A percentile compares a stretch with the other conserved stretches of the same genome.
Conservation (phyloP, 345 rosid species). For the Noccaea bulbosa region DNA sequence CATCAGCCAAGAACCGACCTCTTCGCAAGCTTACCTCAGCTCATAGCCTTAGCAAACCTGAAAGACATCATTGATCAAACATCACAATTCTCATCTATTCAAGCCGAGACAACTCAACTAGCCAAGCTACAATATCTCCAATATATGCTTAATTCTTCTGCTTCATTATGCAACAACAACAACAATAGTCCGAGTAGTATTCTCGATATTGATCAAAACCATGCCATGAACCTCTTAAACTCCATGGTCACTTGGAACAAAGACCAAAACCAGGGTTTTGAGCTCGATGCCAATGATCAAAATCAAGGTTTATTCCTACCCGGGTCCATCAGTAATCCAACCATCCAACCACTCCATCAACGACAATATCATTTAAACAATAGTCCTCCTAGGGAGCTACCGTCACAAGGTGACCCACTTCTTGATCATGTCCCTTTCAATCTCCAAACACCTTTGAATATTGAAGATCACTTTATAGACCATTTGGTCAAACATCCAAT, state of each 20-base stretch:
- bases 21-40: conserved; percentile 48
- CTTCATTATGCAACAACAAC: conserved; percentile 29
- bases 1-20: conserved; percentile 71
- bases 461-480: conserved; percentile 34
- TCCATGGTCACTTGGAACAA: conserved; percentile 45
- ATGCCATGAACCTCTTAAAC: conserved; percentile 43
- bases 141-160: conserved; percentile 33
- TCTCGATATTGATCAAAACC: conserved; percentile 42
- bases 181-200: conserved; percentile 37
- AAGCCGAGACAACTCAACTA: conserved; percentile 45
- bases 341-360: conserved; percentile 47
- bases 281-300: conserved; percentile 29
- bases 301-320: conserved; percentile 36
- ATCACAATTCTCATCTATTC: conserved; percentile 41
- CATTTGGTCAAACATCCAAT: conserved; percentile 39
- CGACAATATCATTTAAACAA: conserved; percentile 33
- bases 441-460: conserved; percentile 46
- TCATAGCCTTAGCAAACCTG: conserved; percentile 46
- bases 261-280: conserved; percentile 32
- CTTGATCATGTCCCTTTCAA: conserved; percentile 43
- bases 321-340: conserved; percentile 29
- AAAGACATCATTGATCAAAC: conserved; percentile 44
- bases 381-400: conserved; percentile 37
- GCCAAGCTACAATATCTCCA: conserved; percentile 47
- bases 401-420: conserved; percentile 45